Base-by-base conservation (phyloP, 2,329 filamentous ascomycete genomes). In the Sodiomyces alkalinus region DNA sequence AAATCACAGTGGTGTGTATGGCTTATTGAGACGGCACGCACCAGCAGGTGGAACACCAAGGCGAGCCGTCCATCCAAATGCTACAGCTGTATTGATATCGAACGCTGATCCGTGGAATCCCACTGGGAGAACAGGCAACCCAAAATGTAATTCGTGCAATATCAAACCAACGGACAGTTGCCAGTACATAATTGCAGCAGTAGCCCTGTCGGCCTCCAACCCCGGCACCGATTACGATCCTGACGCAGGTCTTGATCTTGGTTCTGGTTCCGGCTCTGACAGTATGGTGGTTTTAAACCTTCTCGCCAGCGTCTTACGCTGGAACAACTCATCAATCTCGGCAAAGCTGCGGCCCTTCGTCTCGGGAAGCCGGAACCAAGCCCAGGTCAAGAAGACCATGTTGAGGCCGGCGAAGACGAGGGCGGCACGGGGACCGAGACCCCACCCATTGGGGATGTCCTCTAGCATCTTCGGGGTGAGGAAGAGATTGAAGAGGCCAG, bases 301-400 rank as follows among this genome's bases (percentile, higher is more conserved):
- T 6, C 35, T 19, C 18, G 31, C 31, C 6, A 31, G 35, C 23
- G 32, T 29, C 13, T 26, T 27, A 20, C 29, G 31, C 30, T 40
- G 39, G 34, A 41, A 45, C 31, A 45, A 17, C 4, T 40, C 17
- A 20, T 43, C 41, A 17, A 44, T 33, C 29, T 42, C 33, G 2
- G 35, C 40, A 3, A 33, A 33, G 0, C 35, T 36, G 11, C 39
- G 38, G 18, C 35, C 38, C 28, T 38, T 41, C 21, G 36, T 41
- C 29, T 45, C 42, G 8, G 42, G 41, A 7, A 44, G 27, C 12
- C 37, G 23, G 22, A 41, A 35, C 22, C 27, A 43, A 6, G 40
- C 37, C 42, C 40, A 45, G 7, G 28, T 11, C 3, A 37, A 24
- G 26, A 35, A 39, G 4, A 31, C 3, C 9, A 26, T 22, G 9